phyloP scores from a whole-genome alignment of 768 basidiomycete genomes.

The Glaciozyma antarctica region DNA sequence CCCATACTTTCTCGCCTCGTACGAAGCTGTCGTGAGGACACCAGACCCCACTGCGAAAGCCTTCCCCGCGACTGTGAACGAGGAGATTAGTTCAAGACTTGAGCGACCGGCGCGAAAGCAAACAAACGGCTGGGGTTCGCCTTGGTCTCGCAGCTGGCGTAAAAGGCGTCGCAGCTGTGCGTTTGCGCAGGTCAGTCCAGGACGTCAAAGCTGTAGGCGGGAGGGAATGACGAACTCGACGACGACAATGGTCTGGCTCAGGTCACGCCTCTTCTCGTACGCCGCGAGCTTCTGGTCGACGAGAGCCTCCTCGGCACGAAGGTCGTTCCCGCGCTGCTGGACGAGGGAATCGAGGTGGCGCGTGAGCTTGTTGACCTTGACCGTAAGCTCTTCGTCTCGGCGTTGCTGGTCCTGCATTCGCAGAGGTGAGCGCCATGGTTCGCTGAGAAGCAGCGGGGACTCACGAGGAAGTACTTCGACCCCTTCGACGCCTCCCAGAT shows the following conservation, averaged over 20 bases:
- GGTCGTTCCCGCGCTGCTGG: not conserved
- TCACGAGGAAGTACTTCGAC: constrained; percentile 73
- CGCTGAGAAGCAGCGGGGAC: too few relatives aligned
- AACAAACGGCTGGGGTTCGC: constrained; percentile 25
- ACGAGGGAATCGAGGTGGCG: not conserved
- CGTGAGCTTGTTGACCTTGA: constrained; percentile 4
- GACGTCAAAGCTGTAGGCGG: constrained; percentile 46
- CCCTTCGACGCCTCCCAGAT: constrained; percentile 39
- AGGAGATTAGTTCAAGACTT: too few relatives aligned
- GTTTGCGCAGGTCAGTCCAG: constrained; percentile 11
- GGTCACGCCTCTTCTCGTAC: constrained; percentile 65
- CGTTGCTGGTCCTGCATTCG: constrained; percentile 61
- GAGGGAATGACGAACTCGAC: constrained; percentile 94
- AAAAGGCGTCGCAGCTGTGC: constrained; percentile 41
- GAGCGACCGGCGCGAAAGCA: too few relatives aligned
- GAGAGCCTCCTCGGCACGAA: constrained; percentile 6
- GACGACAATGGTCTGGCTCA: constrained; percentile 77
- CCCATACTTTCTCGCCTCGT: constrained; percentile 33
- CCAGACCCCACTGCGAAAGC: constrained; percentile 63
- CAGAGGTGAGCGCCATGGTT: too few relatives aligned
- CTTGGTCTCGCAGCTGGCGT: constrained; percentile 43
- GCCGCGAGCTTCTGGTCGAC: constrained; percentile 42
- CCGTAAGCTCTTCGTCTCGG: constrained; percentile 73
- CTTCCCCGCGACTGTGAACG: too few relatives aligned
- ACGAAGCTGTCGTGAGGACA: constrained; percentile 60